Evolutionary conservation across 83 land plant species (phyloP), one percentile per base, ranked within the genome.

Genomic region (Larix sibirica): DNA sequence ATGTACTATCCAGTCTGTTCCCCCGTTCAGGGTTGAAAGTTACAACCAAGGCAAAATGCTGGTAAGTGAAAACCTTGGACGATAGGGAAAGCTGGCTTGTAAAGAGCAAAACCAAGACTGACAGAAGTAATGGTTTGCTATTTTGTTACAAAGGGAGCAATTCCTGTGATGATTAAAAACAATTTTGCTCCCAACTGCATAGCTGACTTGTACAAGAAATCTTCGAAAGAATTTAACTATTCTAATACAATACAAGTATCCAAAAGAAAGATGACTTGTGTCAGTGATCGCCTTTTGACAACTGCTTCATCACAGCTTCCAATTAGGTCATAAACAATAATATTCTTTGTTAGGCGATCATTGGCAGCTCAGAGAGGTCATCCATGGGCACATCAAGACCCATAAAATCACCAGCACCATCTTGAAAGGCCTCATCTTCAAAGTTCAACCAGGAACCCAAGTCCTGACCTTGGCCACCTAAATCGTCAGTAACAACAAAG

Each of bases 351-450:
- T 80, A 94, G 77, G 88, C 86, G 86, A 95, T 86, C 93, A 96
- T 87, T 75, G 80, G 83, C 82, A 95, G 77, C 26, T 95, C 94
- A 9, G 97, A 73, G 13, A 97, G 91, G 83, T 97, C 98, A 89
- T 97, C 99, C 98, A 97, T 92, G 3, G 98, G 99, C 66, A 96
- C 91, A 64, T 90, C 93, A 64, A 97, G 90, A 24, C 99, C 99
- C 89, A 91, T 81, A 21, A 86, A 38, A 80, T 90, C 92, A 56
- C 79, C 85, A 1, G 80, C 91, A 82, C 87, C 80, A 64, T 94
- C 94, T 71, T 60, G 95, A 47, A 90, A 33, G n/a, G 18, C 81
- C 44, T 88, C 92, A 20, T 84, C 92, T 47, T 94, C 95, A 81
- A 94, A 86, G 80, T 87, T 90, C 64, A 92, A 83, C 94, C 92